Evolutionary conservation across 2,329 filamentous ascomycete species (phyloP), one percentile per base, ranked within the genome.

Genomic region (Colletotrichum scovillei): DNA sequence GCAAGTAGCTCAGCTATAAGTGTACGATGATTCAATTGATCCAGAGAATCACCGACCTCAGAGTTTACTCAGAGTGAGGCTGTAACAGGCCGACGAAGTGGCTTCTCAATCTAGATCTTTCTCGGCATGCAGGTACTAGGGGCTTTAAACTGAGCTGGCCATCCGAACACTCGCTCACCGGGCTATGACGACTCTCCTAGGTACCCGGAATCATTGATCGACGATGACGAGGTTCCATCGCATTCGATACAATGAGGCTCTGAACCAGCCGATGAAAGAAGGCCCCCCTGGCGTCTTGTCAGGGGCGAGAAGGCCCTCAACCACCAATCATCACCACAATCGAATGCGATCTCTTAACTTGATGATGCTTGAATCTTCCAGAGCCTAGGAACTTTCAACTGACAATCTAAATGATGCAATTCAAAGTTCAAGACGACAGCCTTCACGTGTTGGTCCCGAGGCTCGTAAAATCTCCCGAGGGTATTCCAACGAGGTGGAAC

Each of bases 11-110:
- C 19, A 9, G 1, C 24, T 35, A 1, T 22, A 22, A 22, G 26
- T 38, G 11, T n/a, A 9, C 3, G 24, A 4, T n/a, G 35, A 28
- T 11, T 38, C 19, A 3, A 49, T 4, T 0, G 8, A 62, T 1
- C 1, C 7, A 4, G 2, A 5, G 5, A 2, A 22, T 49, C 2
- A 28, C 5, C 42, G 7, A n/a, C 5, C 1, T 2, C 14, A 19
- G 16, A 3, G 19, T 6, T 4, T 3, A 28, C 9, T 52, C 19
- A 9, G 4, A 19, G 4, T 16, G 24, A 60, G 32, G 5, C 9
- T 28, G 24, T 1, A 28, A 62, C 22, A 24, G 42, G 60, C 19
- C 11, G 7, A 6, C 42, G 42, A 63, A 5, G 26, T 52, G 26
- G 19, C 26, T 63, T 14, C 42, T 52, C 5, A 7, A 16, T 32